These are phyloP conservation scores for Ascochyta koolunga DNA, from an alignment of 2,329 filamentous ascomycete species.

Conservation along the genomic window DNA sequence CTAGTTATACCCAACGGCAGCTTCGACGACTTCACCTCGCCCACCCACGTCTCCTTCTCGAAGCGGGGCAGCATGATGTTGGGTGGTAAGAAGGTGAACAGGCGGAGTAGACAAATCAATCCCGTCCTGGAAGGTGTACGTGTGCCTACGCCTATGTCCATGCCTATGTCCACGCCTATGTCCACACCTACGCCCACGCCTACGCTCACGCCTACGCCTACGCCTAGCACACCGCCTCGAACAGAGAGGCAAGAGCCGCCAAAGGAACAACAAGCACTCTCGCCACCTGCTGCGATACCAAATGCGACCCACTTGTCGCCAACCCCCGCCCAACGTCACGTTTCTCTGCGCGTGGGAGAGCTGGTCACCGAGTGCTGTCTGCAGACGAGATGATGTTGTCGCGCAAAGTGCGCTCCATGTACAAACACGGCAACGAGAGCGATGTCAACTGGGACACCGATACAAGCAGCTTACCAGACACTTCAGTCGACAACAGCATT, in stretches of 20 bases:
- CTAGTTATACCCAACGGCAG: slow-evolving; percentile 62
- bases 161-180: slow-evolving; percentile 18
- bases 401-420: slow-evolving; percentile 68
- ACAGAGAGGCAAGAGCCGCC: slow-evolving; percentile 20
- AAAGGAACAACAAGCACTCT: slow-evolving; percentile 24
- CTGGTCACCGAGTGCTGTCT: slow-evolving; percentile 60
- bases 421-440: slow-evolving; percentile 65
- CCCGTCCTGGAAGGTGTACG: slow-evolving; percentile 27
- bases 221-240: slow-evolving; percentile 10
- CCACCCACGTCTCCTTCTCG: slow-evolving; percentile 62
- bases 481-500: slow-evolving; percentile 32
- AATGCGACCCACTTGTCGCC: slow-evolving; percentile 37
- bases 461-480: slow-evolving; percentile 22
- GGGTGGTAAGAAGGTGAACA: slow-evolving; percentile 58
- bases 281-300: slow-evolving; percentile 32
- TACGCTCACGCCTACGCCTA: slow-evolving; percentile 13
- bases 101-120: slow-evolving; percentile 40
- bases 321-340: slow-evolving; percentile 46
- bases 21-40: slow-evolving; percentile 59
- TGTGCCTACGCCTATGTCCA: slow-evolving; percentile 3
- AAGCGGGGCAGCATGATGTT: slow-evolving; percentile 65
- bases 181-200: slow-evolving; percentile 11
- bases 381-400: slow-evolving; percentile 68
- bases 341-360: slow-evolving; percentile 43
- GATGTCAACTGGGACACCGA: slow-evolving; percentile 53